phyloP scores from a whole-genome alignment of 768 basidiomycete genomes.

The Pleurotus citrinopileatus region DNA sequence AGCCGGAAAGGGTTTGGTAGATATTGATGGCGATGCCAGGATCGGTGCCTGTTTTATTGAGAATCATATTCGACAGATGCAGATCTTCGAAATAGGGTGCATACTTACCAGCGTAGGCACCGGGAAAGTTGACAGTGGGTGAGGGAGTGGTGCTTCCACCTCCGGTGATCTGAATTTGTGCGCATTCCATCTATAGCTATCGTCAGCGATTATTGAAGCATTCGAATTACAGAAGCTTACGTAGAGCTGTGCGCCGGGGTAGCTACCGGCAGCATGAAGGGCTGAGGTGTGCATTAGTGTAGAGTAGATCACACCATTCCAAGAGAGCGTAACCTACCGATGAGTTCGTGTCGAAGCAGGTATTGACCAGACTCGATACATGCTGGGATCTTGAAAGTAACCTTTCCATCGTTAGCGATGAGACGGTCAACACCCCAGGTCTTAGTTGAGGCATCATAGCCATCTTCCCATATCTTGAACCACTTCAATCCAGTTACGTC shows the following conservation, averaged over 20 bases:
- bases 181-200: slow-evolving; percentile 41
- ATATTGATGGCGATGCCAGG: slow-evolving; percentile 46
- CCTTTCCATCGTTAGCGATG: slow-evolving; percentile 46
- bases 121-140: slow-evolving; percentile 44
- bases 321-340: slow-evolving; percentile 29
- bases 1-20: slow-evolving; percentile 32
- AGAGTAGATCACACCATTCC: not conserved
- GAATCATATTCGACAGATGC: not conserved
- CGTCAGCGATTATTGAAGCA: not conserved
- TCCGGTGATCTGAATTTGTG: slow-evolving; percentile 43
- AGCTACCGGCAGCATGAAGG: slow-evolving; percentile 39
- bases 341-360: slow-evolving; percentile 47
- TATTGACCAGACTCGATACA: slow-evolving; percentile 48
- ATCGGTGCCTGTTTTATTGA: slow-evolving; percentile 28
- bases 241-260: slow-evolving; percentile 61
- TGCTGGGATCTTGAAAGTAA: slow-evolving; percentile 41
- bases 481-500: slow-evolving; percentile 47
- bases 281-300: slow-evolving; percentile 23
- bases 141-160: slow-evolving; percentile 40
- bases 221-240: slow-evolving; percentile 29
- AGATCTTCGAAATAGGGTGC: slow-evolving; percentile 17
- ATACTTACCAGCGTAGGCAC: slow-evolving; percentile 38
- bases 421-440: slow-evolving; percentile 48
- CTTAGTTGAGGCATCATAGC: slow-evolving; percentile 23
- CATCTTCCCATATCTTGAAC: slow-evolving; percentile 55